phyloP scores from a whole-genome alignment of 345 rosid species.

The Lepidium sativum region DNA sequence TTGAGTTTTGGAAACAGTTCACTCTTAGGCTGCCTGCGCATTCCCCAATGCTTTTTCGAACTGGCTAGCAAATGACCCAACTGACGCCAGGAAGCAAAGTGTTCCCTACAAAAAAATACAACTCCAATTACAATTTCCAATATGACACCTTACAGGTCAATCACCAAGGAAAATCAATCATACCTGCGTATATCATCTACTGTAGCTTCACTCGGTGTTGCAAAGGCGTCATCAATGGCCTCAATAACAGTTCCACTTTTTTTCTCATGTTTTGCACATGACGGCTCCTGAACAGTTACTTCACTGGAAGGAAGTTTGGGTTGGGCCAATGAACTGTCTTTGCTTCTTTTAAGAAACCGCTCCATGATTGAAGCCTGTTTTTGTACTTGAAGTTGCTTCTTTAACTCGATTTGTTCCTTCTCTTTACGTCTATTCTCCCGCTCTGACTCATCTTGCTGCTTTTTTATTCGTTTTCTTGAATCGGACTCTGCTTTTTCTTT shows the following conservation, averaged over 20 bases:
- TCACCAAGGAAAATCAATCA: neutral
- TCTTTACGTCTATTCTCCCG: constrained; percentile 58
- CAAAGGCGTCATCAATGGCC: constrained; percentile 52
- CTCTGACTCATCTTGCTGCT: constrained; percentile 77
- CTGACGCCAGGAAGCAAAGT: constrained; percentile 62
- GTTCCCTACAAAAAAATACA: constrained; percentile 43
- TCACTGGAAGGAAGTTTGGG: constrained; percentile 28
- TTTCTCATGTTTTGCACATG: constrained; percentile 26
- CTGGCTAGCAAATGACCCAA: constrained; percentile 42
- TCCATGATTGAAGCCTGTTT: constrained; percentile 96
- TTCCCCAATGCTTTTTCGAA: constrained; percentile 58
- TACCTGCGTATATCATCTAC: constrained; percentile 57
- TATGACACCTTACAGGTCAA: neutral
- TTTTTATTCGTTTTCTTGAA: constrained; percentile 45
- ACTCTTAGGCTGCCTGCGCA: constrained; percentile 61
- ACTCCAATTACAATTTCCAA: constrained; percentile 9
- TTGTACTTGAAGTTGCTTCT: constrained; percentile 46
- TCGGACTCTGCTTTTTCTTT: constrained; percentile 63
- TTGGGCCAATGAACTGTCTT: constrained; percentile 30
- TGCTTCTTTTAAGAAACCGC: constrained; percentile 59
- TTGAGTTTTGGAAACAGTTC: constrained; percentile 63
- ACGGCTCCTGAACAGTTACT: constrained; percentile 11
- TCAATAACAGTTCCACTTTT: constrained; percentile 33
- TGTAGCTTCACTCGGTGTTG: constrained; percentile 36
- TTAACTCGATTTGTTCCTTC: constrained; percentile 69